Evolutionary conservation across 371 early-diverging fungal genomes (phyloP), one percentile per base, ranked within the genome.

Genomic region (Actinomortierella wolfii): DNA sequence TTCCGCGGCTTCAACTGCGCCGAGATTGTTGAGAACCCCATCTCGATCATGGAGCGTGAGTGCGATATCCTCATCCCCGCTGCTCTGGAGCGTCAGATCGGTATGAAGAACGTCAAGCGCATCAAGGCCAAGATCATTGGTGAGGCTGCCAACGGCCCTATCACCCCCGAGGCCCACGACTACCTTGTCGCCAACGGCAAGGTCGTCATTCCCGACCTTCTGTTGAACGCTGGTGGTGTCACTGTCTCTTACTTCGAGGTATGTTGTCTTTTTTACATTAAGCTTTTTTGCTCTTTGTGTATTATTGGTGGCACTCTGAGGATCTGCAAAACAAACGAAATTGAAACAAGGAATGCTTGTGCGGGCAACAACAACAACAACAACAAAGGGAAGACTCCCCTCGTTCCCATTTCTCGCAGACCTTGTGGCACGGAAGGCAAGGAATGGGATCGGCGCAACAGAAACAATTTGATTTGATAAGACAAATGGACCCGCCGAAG

Each of bases 191-290:
- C 80, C 25, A 81, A 83, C 56, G 92, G 92, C 55, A 80, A 85
- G 40, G 81, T 88, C 3, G 85, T 94, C 46, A 76, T 94, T 40
- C 95, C 95, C 18, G 95, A 94, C 69, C 79, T 94, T 61, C 70
- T 93, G 62, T 66, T 92, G 53, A 94, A 94, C 65, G 92, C 95
- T 26, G 95, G 95, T 67, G 95, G 95, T 67, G 95, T 94, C 46
- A 91, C 92, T 24, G 90, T 91, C 18, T 90, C 90, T 7, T 93
- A 93, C 81, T 93, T 90, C 79, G 86, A 86, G 51, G 43, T 51
- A 39, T 1, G 3, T 7, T 21, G 20, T 34, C 13, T 46, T 46
- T 28, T 18, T 34, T 15, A 29, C 5, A 23, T 51, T 24, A 17
- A 8, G 54, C 26, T 57, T 21, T 3, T 11, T 34, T 34, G 34